Base-by-base conservation (phyloP, 2,329 filamentous ascomycete genomes). In the Hawksworthiomyces lignivorus region DNA sequence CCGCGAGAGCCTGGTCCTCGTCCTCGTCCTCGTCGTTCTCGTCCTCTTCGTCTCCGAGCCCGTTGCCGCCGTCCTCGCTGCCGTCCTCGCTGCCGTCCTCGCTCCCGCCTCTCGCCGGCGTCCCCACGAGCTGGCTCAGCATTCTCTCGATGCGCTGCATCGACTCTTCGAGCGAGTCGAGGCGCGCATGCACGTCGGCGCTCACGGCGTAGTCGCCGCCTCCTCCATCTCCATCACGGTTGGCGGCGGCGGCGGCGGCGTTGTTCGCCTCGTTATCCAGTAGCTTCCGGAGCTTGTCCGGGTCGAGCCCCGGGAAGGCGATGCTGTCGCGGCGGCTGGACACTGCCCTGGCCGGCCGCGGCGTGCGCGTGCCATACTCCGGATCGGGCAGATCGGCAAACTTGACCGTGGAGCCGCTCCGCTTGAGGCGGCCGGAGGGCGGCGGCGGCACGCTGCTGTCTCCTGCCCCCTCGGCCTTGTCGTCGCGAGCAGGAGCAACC, bases 271-370 rank as follows among this genome's bases (percentile, higher is more conserved):
- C 60, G 21, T 72, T 70, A 22, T 62, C 60, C 44, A 77, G 62
- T 7, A 73, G 68, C 1, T 62, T 61, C 20, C 67, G 65, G 47
- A 78, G 56, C 55, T 76, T 73, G 37, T 69, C 65, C 26, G 63
- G 41, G 20, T 51, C 56, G 12, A 77, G 58, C 1, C 69, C 68
- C 0, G 72, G 73, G 44, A 75, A 77, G 47, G 65, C 61, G 45
- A 77, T 74, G 29, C 74, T 78, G 57, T 79, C 75, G 35, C 75
- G 63, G 27, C 74, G 65, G 35, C 45, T 49, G 35, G 64, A 64
- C 17, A 63, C 50, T 37, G 60, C 61, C 20, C 39, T 46, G 11
- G 32, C 22, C n/a, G 35, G 36, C 7, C 38, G 36, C 10, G 41
- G 39, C 5, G 39, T 21, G 24, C 36, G 28, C 4, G 35, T 15